Conservation (phyloP, 345 rosid genomes). For the Eucalyptus erythrocorys region DNA sequence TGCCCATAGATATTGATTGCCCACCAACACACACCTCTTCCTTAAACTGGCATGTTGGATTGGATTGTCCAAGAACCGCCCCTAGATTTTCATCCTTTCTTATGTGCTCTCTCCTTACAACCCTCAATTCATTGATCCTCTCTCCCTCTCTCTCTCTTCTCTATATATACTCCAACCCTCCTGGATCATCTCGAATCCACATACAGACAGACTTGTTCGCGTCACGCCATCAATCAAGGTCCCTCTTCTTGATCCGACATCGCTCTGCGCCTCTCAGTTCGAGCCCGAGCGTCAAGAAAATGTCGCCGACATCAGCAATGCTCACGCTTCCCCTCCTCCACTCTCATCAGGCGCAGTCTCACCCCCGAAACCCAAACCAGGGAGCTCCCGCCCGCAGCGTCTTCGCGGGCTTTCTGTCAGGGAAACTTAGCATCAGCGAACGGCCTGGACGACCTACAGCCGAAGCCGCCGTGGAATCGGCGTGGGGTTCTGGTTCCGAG, state of each 20-base stretch:
- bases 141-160: background rate
- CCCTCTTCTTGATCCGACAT: background rate
- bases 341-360: background rate
- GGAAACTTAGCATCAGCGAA: background rate
- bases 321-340: background rate
- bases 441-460: background rate
- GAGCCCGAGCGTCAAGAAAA: background rate
- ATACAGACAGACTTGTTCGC: background rate
- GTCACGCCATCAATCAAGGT: background rate
- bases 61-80: background rate
- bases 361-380: background rate
- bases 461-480: background rate
- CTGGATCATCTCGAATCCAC: background rate
- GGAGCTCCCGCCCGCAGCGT: background rate
- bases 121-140: background rate
- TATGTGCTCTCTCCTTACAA: background rate
- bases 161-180: background rate
- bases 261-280: background rate
- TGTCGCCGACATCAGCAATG: conserved; percentile 1
- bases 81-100: background rate
- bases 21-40: background rate
- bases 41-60: background rate
- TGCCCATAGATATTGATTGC: background rate
- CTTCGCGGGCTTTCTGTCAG: background rate
- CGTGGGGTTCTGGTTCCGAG: background rate